Conservation (phyloP, 495 filamentous ascomycete species). For the Daldinia grandis region DNA sequence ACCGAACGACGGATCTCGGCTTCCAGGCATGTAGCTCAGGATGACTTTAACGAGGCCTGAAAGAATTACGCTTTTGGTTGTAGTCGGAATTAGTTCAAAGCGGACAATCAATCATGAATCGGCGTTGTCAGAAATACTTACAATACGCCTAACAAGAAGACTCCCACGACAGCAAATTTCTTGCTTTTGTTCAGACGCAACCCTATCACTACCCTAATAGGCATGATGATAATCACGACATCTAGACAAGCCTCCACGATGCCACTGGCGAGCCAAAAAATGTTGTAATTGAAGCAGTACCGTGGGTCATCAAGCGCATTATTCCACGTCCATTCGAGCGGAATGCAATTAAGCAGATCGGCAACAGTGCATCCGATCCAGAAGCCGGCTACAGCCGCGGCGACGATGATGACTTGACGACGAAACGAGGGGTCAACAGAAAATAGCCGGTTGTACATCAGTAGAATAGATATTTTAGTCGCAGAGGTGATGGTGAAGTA, state of each 20-base stretch:
- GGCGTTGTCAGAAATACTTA: not conserved
- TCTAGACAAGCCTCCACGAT: slow-evolving; percentile 22
- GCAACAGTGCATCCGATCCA: slow-evolving; percentile 18
- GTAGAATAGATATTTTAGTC: slow-evolving; percentile 25
- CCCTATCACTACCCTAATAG: slow-evolving; percentile 8
- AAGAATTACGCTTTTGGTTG: slow-evolving; percentile 4
- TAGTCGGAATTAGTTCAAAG: not conserved
- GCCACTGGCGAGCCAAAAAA: slow-evolving; percentile 8
- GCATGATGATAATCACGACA: slow-evolving; percentile 14
- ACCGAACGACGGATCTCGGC: not conserved
- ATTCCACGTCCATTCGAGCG: slow-evolving; percentile 17
- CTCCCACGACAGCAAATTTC: slow-evolving; percentile 14
- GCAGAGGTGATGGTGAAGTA: slow-evolving; percentile 21
- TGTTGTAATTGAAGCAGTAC: slow-evolving; percentile 29
- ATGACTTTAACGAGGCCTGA: slow-evolving; percentile 20
- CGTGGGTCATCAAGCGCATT: slow-evolving; percentile 17
- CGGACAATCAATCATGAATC: too few species aligned
- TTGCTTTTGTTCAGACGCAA: slow-evolving; percentile 5
- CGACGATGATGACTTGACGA: not conserved
- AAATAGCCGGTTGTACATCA: slow-evolving; percentile 24
- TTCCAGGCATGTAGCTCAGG: slow-evolving; percentile 7
- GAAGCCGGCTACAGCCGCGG: slow-evolving; percentile 6
- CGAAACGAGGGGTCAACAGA: slow-evolving; percentile 6
- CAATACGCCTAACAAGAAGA: slow-evolving; percentile 17
- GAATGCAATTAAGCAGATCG: slow-evolving; percentile 22